Evolutionary conservation across 495 filamentous ascomycete genomes (phyloP), one percentile per base, ranked within the genome.

Genomic region (Xylaria intraflava): DNA sequence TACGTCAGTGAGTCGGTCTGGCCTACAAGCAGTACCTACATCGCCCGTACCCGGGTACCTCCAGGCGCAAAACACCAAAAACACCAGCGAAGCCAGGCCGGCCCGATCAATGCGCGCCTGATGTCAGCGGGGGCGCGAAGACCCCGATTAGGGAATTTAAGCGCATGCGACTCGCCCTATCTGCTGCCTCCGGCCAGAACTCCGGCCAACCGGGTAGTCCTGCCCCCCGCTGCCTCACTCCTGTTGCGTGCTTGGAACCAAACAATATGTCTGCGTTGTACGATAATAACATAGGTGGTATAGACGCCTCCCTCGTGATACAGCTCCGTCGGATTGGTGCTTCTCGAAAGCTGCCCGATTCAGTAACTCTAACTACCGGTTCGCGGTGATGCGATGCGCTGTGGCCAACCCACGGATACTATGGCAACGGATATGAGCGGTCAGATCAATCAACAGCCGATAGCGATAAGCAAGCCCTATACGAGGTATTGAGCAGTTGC

Each of bases 231-330:
- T 29, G 33, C 47, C 47, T 50, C 35, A 24, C 33, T 40, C 27
- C 31, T 39, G 22, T 9, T 29, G 27, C 27, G 27, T 29, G 27
- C 35, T 16, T 17, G 35, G n/a, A 38, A 17, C 35, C 14, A 8
- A 19, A 11, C 35, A 4, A 38, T 17, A 38, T 17, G 6, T 4
- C 6, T 43, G 9, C 11, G 41, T 10, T 26, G 20, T 26, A 24
- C 9, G 41, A 24, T 43, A 24, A 12, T 12, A 5, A 29, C 10
- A 14, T 6, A 11, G 9, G 9, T 53, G 56, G 48, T 57, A 58
- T 55, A 39, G 46, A 40, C 58, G 51, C 53, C 58, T 61, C 51
- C 55, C 47, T 49, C 57, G 64, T 64, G 58, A 57, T 26, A 61
- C 64, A 58, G 23, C 44, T 17, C 41, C 33, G 61, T 55, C 35